A percentile compares a stretch with the other conserved stretches of the same genome.
phyloP scores from a whole-genome alignment of 2,329 filamentous ascomycete species.

The Cladosporium oxysporum region DNA sequence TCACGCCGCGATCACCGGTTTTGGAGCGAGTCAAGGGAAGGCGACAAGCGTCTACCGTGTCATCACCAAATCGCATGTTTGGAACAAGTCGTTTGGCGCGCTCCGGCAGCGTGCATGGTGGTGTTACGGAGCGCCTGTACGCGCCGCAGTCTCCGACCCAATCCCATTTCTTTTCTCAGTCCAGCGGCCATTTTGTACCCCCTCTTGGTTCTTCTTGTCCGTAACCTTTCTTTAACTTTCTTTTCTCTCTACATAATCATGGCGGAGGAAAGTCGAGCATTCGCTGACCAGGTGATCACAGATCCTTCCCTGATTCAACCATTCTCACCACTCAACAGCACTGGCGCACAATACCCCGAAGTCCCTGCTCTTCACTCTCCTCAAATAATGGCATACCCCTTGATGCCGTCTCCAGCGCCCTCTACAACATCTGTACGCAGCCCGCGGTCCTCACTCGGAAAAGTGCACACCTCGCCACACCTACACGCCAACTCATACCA shows the following conservation, averaged over 20 bases:
- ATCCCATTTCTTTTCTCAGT: conserved; percentile 40
- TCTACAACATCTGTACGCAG: conserved; percentile 54
- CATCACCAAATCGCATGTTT: conserved; percentile 22
- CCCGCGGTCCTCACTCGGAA: conserved; percentile 40
- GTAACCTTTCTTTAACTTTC: conserved; percentile 34
- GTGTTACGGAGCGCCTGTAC: conserved; percentile 11
- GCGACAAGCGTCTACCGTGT: conserved; percentile 21
- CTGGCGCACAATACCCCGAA: conserved; percentile 46
- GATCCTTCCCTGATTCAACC: conserved; percentile 62
- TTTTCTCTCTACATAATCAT: conserved; percentile 25
- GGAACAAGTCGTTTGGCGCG: conserved; percentile 18
- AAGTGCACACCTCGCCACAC: conserved; percentile 62
- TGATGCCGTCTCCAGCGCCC: conserved; percentile 65
- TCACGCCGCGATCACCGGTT: conserved; percentile 25
- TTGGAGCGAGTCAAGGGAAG: conserved; percentile 28
- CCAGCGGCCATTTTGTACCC: conserved; percentile 39
- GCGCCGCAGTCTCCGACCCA: conserved; percentile 22
- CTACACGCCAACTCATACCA: conserved; percentile 58
- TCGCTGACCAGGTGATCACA: conserved; percentile 32
- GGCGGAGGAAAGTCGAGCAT: conserved; percentile 9
- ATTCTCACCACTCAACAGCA: conserved; percentile 45
- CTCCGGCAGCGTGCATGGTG: conserved; percentile 14
- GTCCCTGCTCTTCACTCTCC: conserved; percentile 43
- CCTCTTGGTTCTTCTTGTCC: conserved; percentile 45
- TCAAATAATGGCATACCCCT: conserved; percentile 39